Evolutionary conservation across 2,329 filamentous ascomycete genomes (phyloP), one percentile per base, ranked within the genome.

Genomic region (Sphaerulina vaccinii): DNA sequence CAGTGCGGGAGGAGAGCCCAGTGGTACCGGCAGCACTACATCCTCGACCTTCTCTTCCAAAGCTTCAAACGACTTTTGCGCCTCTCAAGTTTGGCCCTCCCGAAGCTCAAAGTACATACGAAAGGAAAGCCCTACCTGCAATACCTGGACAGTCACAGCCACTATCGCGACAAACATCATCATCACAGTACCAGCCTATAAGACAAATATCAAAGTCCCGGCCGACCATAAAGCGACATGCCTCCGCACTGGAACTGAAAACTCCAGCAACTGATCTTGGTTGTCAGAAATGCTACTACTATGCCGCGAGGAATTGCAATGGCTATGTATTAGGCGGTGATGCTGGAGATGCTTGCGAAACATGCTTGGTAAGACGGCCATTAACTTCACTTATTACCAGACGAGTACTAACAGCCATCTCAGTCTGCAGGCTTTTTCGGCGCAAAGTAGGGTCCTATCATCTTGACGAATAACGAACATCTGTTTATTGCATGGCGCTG

Each of bases 221-320:
- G n/a, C 13, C 24, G 13, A 11, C 24, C 4, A 3, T 40, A 22
- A 41, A n/a, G 33, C 45, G 45, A 3, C 36, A 41, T 33, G 37
- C 49, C 18, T 32, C 36, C 19, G 23, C 51, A 29, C 22, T 16
- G 13, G 45, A 49, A 13, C 24, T 39, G 6, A 27, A 16, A 10
- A 21, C 11, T 11, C 45, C 18, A 33, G 6, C 22, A 7, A 52
- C 60, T n/a, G 66, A 69, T 38, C 51, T 69, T 11, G 65, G 55
- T 32, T 70, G 65, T 45, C 62, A 64, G 36, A 63, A 62, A 13
- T 70, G 68, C 60, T 69, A 70, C 53, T 70, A 70, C 61, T 68
- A 62, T 52, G 63, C 61, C 16, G 66, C 67, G 22, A 60, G 68
- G 19, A 65, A 68, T 49, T 70, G 68, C 56, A 64, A 67, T 38